Base-by-base conservation (phyloP, 2,329 filamentous ascomycete species). In the Rhynchosporium agropyri region DNA sequence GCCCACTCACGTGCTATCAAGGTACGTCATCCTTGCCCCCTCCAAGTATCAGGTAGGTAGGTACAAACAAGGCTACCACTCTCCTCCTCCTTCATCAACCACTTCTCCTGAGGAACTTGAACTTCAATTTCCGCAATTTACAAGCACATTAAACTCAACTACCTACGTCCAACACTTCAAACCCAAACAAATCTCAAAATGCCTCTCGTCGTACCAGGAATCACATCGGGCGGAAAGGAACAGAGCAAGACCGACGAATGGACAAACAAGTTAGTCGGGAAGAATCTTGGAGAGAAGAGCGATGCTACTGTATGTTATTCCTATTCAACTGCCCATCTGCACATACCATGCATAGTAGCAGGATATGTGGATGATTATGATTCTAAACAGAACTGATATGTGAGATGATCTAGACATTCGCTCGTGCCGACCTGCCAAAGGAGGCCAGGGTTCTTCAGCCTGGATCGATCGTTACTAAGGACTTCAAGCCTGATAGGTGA, bases 191-290 rank as follows among this genome's bases (percentile, higher is more conserved):
- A 43, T 4, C 20, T 65, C 77, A 87, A 74, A 5, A 83, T 89
- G 86, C 86, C 86, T 83, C 85, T 88, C 76, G 80, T 88, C 70
- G 80, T 86, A 20, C 84, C 85, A 61, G 83, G 82, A 72, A 76
- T 87, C 69, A 85, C 79, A 66, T 78, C 70, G 57, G 70, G 76
- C 38, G 67, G 66, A 42, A 36, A 36, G 33, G 66, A 64, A 43
- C 63, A 64, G 29, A 64, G 62, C 73, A 79, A 80, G 75, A 83
- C 80, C 42, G 78, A 84, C 63, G 79, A 85, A 70, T 89, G 86
- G 86, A 77, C 77, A 68, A 81, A 80, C 75, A 86, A 87, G 79
- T 78, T 89, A 4, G 80, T 85, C 51, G 86, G 86, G 72, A 89
- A 88, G 83, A 87, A 80, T 54, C 75, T 88, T 12, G 79, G 80